Evolutionary conservation across 1,284 basidiomycete genomes (phyloP).

Genomic region (Cutaneotrichosporon cyanovorans): DNA sequence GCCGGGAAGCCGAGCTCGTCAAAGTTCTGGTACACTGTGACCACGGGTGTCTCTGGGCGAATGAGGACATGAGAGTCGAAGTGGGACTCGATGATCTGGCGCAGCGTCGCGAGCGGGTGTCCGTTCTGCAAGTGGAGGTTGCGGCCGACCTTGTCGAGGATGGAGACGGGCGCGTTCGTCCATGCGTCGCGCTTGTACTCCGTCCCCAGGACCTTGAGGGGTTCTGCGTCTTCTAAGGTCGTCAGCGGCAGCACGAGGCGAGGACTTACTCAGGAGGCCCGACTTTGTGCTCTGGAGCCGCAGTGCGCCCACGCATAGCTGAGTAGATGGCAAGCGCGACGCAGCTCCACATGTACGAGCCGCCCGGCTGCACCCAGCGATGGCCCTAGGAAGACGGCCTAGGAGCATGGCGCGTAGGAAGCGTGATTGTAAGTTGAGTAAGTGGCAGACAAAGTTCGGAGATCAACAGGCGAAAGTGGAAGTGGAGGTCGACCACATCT

Average conservation of each 20-base stretch:
- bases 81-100: slow-evolving; percentile 74
- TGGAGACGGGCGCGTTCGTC: slow-evolving; percentile 80
- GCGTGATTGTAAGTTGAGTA: too few species aligned
- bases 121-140: slow-evolving; percentile 65
- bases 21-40: slow-evolving; percentile 88
- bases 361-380: slow-evolving; percentile 4
- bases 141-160: slow-evolving; percentile 65
- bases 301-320: not conserved
- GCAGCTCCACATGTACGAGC: not conserved
- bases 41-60: slow-evolving; percentile 71
- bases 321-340: not conserved
- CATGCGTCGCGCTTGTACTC: slow-evolving; percentile 62
- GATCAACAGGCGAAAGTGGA: too few species aligned
- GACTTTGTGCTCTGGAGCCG: not conserved
- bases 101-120: slow-evolving; percentile 83
- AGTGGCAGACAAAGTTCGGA: too few species aligned
- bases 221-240: slow-evolving; percentile 5
- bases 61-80: slow-evolving; percentile 50
- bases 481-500: too few species aligned
- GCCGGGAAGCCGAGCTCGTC: slow-evolving; percentile 89
- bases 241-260: not conserved
- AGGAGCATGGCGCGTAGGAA: slow-evolving; percentile 10
- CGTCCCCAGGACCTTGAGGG: slow-evolving; percentile 29
- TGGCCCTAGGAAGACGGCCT: slow-evolving; percentile 9
- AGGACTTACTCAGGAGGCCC: not conserved